Base-by-base conservation (phyloP, 805 yeast genomes). In the Teunomyces kruisii region DNA sequence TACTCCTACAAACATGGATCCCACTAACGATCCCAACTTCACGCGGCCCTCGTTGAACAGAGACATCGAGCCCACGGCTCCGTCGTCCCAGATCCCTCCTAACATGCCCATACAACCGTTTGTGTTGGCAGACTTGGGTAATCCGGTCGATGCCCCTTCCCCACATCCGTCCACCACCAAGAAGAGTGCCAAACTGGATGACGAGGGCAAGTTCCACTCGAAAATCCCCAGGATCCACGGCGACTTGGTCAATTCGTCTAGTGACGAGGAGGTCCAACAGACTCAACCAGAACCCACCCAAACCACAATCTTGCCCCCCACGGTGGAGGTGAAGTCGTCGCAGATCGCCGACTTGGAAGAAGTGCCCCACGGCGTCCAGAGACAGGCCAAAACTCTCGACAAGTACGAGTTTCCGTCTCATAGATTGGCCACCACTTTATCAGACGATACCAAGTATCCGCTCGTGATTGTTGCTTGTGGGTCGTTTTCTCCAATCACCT, bases 401-500 rank as follows among this genome's bases (percentile, higher is more conserved):
- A 77, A 80, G 39, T 94, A 94, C 67, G 64, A 72, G 46, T 94
- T 94, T 65, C 99, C 99, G 2, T 79, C 86, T 1, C 98, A 94
- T 67, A 72, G 98, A 48, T 72, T 92, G 43, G 84, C 88, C 26
- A 80, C 82, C 17, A 76, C 76, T 44, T 65, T 91, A 57, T 68
- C 79, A 46, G 94, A 89, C 57, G 81, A 85, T 45, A 72, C 84
- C 50, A 92, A 92, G 67, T 76, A 82, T 53, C 99, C 99, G 1
- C 74, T 94, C 52, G 97, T 94, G 9, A 79, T 94, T 43, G 98
- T 94, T 22, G 97, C 98, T 1, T 94, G 99, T 68, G 99, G 99
- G 7, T 89, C 97, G 2, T 94, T 92, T 60, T 87, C 96, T 2
- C 99, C 99, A 28, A 84, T 94, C 44, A 94, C 99, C 0, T 94